These are phyloP conservation scores for Zymoseptoria crescenta DNA, from an alignment of 2,329 filamentous ascomycete species.

Conservation along the genomic window DNA sequence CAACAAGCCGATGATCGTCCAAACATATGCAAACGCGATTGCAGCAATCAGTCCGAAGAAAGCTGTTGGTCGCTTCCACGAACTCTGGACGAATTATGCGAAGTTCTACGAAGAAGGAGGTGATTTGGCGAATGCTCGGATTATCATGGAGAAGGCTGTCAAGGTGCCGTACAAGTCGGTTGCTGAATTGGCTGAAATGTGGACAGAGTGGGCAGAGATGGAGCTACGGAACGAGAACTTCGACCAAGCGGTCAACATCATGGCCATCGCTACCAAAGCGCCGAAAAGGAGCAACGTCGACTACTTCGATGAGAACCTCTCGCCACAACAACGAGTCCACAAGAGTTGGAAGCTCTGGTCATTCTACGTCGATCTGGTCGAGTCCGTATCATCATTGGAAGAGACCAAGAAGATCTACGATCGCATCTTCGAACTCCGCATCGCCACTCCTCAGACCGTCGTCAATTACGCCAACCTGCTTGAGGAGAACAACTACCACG, in stretches of 20 bases:
- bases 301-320: slow-evolving; percentile 92
- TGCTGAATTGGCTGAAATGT: slow-evolving; percentile 93
- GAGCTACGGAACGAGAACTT: slow-evolving; percentile 94
- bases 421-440: slow-evolving; percentile 93
- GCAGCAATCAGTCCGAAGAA: slow-evolving; percentile 90
- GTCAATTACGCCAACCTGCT: slow-evolving; percentile 96
- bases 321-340: slow-evolving; percentile 91
- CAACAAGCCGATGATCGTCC: slow-evolving; percentile 82
- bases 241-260: slow-evolving; percentile 85
- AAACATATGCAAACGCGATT: slow-evolving; percentile 92
- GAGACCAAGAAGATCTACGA: slow-evolving; percentile 95
- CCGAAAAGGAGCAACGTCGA: slow-evolving; percentile 97
- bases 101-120: slow-evolving; percentile 91
- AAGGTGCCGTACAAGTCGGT: slow-evolving; percentile 98
- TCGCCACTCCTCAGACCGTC: slow-evolving; percentile 94
- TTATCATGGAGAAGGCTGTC: slow-evolving; percentile 96
- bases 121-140: slow-evolving; percentile 73
- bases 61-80: slow-evolving; percentile 84
- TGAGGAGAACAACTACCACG: slow-evolving; percentile 90
- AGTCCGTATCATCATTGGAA: slow-evolving; percentile 83
- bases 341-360: slow-evolving; percentile 99
- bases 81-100: slow-evolving; percentile 93
- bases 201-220: slow-evolving; percentile 99
- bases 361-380: slow-evolving; percentile 96
- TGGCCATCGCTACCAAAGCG: slow-evolving; percentile 96